Percentiles rank a stretch among this genome's conserved stretches.
These are phyloP conservation scores for Candida albicans DNA, from an alignment of 1,139 yeast genomes.

Conservation along the genomic window DNA sequence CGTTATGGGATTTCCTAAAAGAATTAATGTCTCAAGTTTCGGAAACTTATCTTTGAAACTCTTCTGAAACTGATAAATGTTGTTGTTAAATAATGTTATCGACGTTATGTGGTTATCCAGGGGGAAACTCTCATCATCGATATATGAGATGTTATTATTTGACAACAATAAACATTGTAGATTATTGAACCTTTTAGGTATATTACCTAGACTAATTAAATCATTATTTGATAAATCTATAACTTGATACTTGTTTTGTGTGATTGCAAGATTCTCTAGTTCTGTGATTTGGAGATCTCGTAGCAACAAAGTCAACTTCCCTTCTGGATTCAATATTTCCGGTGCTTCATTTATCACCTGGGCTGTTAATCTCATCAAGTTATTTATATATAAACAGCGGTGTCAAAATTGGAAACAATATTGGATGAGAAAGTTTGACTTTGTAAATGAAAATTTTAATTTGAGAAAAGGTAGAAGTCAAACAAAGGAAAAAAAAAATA, in stretches of 20 bases:
- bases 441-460: too few species aligned
- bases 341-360: constrained; percentile 34
- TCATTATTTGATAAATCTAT: constrained; percentile 72
- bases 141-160: constrained; percentile 49
- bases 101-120: constrained; percentile 35
- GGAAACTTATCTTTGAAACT: constrained; percentile 37
- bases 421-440: constrained; percentile 1
- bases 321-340: constrained; percentile 36
- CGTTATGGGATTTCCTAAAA: constrained; percentile 65
- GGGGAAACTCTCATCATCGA: constrained; percentile 20
- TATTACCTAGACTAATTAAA: constrained; percentile 49
- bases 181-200: constrained; percentile 45
- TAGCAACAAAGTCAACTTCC: constrained; percentile 35
- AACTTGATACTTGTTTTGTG: constrained; percentile 43
- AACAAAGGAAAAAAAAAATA: neutral
- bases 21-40: constrained; percentile 46
- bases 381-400: neutral
- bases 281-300: constrained; percentile 34
- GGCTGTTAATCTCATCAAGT: constrained; percentile 39
- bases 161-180: constrained; percentile 56
- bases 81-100: constrained; percentile 56
- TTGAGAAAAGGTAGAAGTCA: neutral
- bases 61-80: constrained; percentile 26
- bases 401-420: neutral
- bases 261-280: constrained; percentile 36